These are phyloP conservation scores for Melampsora americana DNA, from an alignment of 1,284 basidiomycete genomes.

Conservation along the genomic window DNA sequence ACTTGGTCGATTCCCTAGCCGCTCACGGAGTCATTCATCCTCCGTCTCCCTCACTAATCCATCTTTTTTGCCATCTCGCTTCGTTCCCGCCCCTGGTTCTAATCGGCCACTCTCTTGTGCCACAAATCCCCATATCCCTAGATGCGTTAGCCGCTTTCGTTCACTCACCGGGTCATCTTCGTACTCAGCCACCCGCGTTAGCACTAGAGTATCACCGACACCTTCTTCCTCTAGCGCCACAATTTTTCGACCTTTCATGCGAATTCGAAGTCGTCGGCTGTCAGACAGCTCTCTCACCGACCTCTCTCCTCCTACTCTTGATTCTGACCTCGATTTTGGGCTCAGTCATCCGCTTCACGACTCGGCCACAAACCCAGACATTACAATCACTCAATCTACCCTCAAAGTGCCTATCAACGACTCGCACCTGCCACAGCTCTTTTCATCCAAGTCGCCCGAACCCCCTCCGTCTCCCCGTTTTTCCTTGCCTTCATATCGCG, in stretches of 20 bases:
- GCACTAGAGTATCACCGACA: background rate
- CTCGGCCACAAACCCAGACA: background rate
- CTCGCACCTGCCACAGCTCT: background rate
- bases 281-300: conserved; percentile 36
- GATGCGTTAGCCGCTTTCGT: conserved; percentile 7
- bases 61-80: background rate
- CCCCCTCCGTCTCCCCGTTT: background rate
- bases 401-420: background rate
- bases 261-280: conserved; percentile 22
- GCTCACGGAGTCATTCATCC: background rate
- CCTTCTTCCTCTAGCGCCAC: conserved; percentile 26
- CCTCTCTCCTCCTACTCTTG: conserved; percentile 28
- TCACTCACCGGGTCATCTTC: conserved; percentile 4
- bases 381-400: background rate
- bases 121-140: background rate
- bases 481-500: background rate
- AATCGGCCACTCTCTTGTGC: background rate
- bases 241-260: conserved; percentile 22
- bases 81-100: background rate
- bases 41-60: background rate
- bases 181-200: background rate
- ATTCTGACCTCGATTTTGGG: conserved; percentile 21
- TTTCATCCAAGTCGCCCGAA: background rate
- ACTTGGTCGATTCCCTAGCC: background rate
- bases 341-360: background rate